phyloP scores from a whole-genome alignment of 1,139 yeast genomes.

The Casaregolazyma lundiana region DNA sequence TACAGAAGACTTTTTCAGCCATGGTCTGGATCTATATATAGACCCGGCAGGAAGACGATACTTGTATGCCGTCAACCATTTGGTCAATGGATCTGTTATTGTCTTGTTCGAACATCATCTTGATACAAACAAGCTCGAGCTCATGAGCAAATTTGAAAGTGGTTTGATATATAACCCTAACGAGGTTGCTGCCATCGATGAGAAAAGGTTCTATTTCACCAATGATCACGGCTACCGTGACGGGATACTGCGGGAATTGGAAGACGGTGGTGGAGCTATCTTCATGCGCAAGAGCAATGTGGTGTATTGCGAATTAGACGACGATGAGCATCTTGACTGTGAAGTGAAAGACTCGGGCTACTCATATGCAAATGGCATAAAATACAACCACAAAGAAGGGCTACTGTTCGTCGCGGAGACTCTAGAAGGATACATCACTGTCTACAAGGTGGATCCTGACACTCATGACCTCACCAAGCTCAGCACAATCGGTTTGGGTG shows the following conservation, averaged over 20 bases:
- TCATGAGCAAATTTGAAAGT: conserved; percentile 5
- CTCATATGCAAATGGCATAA: conserved; percentile 6
- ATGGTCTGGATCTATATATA: conserved; percentile 11
- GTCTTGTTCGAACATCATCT: conserved; percentile 8
- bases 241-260: conserved; percentile 5
- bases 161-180: conserved; percentile 11
- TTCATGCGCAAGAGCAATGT: conserved; percentile 3
- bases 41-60: conserved; percentile 5
- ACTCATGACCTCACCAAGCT: not conserved
- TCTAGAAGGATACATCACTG: not conserved
- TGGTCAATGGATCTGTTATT: conserved; percentile 6
- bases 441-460: not conserved
- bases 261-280: conserved; percentile 9
- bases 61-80: conserved; percentile 11
- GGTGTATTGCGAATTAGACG: not conserved
- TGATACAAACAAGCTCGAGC: conserved; percentile 6
- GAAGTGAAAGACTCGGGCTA: not conserved
- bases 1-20: conserved; percentile 10
- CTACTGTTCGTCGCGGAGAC: conserved; percentile 4
- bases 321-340: conserved; percentile 1
- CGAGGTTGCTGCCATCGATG: conserved; percentile 11
- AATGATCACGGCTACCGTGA: conserved; percentile 12
- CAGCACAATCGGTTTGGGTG: not conserved
- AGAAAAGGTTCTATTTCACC: conserved; percentile 11
- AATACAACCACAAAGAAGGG: not conserved